Percentiles rank a stretch among this genome's conserved stretches.
Conservation (phyloP, 345 rosid genomes). For the Syzygium aqueum region DNA sequence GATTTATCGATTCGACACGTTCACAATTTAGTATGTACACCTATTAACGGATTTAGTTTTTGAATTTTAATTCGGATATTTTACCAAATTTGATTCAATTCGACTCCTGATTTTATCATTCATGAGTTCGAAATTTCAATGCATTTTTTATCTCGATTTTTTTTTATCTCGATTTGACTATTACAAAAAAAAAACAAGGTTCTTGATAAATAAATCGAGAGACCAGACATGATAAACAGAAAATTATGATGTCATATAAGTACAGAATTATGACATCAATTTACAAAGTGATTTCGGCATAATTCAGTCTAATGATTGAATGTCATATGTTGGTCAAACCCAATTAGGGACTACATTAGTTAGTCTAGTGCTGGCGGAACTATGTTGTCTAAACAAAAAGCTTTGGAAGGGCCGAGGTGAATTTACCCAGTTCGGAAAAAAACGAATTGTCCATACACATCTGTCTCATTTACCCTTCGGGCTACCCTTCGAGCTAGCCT, state of each 20-base stretch:
- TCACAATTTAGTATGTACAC: fast-evolving
- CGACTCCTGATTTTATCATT: neutral
- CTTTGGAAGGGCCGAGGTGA: no score
- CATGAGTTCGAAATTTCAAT: neutral
- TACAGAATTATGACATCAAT: neutral
- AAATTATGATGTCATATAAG: neutral
- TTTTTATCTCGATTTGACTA: fast-evolving
- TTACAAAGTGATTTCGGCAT: neutral
- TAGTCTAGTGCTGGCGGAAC: no score
- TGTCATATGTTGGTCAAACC: fast-evolving
- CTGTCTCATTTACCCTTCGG: no score
- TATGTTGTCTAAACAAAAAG: no score
- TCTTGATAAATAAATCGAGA: neutral
- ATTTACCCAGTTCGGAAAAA: no score
- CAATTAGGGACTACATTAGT: neutral
- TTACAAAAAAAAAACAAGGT: fast-evolving
- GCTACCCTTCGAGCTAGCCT: no score
- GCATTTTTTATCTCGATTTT: fast-evolving
- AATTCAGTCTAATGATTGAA: neutral
- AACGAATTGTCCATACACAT: no score
- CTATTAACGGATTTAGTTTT: fast-evolving
- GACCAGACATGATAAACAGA: neutral
- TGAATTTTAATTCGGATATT: neutral
- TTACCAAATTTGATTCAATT: neutral
- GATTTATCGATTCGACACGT: fast-evolving